Conservation (phyloP, 192 early-diverging fungal genomes). For the Linnemannia exigua region DNA sequence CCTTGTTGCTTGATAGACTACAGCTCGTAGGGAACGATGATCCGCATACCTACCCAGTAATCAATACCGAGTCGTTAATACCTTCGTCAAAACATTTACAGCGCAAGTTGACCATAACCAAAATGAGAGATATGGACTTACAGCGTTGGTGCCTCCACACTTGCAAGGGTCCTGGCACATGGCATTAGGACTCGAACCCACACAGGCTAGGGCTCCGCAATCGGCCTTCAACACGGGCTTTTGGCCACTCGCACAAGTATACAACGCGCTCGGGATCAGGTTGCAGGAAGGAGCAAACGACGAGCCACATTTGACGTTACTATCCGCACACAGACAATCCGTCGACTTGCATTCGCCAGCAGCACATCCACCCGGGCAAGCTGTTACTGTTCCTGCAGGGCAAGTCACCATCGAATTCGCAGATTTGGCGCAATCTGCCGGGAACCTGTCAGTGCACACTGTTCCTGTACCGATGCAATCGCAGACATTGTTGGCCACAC, state of each 20-base stretch:
- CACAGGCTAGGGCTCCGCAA: constrained; percentile 4
- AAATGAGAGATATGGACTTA: neutral
- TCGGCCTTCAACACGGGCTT: neutral
- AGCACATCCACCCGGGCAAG: constrained; percentile 12
- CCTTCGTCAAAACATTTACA: too few relatives aligned
- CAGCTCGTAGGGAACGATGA: constrained; percentile 9
- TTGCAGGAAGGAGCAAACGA: neutral
- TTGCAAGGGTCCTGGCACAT: constrained; percentile 16
- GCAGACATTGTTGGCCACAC: neutral
- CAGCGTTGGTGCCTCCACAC: neutral
- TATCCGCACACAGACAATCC: neutral
- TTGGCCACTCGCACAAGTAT: constrained; percentile 9
- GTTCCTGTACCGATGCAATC: constrained; percentile 5
- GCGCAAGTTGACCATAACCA: too few relatives aligned
- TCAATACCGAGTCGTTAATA: neutral
- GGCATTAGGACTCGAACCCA: neutral
- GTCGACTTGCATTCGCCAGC: neutral
- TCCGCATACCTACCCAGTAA: neutral
- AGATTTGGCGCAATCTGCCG: neutral
- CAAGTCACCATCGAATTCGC: neutral
- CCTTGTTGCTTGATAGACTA: neutral
- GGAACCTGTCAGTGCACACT: neutral
- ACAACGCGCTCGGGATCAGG: neutral
- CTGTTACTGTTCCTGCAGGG: neutral
- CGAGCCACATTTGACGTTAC: neutral